Base-by-base conservation (phyloP, 805 yeast species). In the Candida maris region DNA sequence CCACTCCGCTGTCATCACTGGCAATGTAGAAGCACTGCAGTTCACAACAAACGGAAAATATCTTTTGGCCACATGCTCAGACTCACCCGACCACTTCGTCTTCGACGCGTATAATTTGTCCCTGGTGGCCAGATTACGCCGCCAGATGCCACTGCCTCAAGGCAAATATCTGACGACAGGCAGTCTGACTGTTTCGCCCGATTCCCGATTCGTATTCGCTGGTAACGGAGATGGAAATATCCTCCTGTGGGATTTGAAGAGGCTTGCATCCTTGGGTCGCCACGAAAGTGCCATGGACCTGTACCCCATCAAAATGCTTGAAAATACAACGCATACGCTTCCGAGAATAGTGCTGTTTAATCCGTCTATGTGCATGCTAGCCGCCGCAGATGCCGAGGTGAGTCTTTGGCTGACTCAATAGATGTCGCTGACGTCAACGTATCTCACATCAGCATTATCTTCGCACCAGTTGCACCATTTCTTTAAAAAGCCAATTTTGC, bases 391-490 rank as follows among this genome's bases (percentile, higher is more conserved):
- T 51, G 71, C 63, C 5, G 75, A 66, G 25, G 51, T 76, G 15
- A 52, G 67, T 2, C 49, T 75, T 27, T 75, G 77, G 76, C 44
- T 58, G 12, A 64, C 67, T 29, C 26, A 23, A 33, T 46, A 52
- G 25, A 66, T 35, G 4, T 67, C 69, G 36, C 59, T 54, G 5
- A 70, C 52, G 50, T 79, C 80, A 3, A 89, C 85, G 50, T 86
- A 83, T 42, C 82, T 62, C 5, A 86, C 59, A 30, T 84, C 91
- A 29, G 71, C 78, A 40, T 75, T 62, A 2, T 77, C 77, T 48
- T 80, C 88, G 36, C 79, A 79, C 80, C 81, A 81, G 5, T 66
- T 56, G 6, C 76, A 75, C 95, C 96, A 86, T 15, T 68, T 58
- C 30, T 67, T 65, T 37, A 88, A 63, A 48, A 75, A 85, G 19